A percentile compares a stretch with the other conserved stretches of the same genome.
Evolutionary conservation across 2,329 filamentous ascomycete genomes (phyloP).

Genomic region (Mollisiaceae sp.): DNA sequence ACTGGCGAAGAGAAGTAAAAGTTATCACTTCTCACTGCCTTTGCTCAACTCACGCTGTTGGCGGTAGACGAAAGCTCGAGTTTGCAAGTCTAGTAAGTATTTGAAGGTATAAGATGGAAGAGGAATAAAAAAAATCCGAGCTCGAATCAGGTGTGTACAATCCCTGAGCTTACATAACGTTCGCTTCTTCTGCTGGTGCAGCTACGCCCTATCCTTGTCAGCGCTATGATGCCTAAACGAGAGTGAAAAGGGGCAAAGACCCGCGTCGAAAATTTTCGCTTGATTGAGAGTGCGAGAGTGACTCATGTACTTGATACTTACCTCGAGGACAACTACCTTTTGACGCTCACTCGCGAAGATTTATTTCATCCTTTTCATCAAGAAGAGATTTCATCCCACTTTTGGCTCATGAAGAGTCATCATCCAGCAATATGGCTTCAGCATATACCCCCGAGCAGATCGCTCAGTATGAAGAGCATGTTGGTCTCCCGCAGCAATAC

Average conservation of each 20-base stretch:
- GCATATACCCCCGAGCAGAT: conserved; percentile 34
- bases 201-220: neutral
- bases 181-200: neutral
- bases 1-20: neutral
- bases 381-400: neutral
- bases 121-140: neutral
- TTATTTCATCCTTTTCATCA: neutral
- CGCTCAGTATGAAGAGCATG: conserved; percentile 31
- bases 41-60: too few relatives aligned
- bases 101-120: neutral
- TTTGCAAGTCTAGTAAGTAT: neutral
- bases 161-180: neutral
- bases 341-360: neutral
- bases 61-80: too few relatives aligned
- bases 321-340: neutral
- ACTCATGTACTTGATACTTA: neutral
- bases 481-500: conserved; percentile 33
- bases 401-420: neutral
- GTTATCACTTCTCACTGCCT: too few relatives aligned
- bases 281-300: neutral
- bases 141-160: neutral
- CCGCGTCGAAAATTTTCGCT: conserved; percentile 1
- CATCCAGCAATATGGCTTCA: conserved; percentile 24
- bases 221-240: neutral
- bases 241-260: too few relatives aligned